Evolutionary conservation across 768 basidiomycete genomes (phyloP).

Genomic region (Hygrophoropsis aurantiaca): DNA sequence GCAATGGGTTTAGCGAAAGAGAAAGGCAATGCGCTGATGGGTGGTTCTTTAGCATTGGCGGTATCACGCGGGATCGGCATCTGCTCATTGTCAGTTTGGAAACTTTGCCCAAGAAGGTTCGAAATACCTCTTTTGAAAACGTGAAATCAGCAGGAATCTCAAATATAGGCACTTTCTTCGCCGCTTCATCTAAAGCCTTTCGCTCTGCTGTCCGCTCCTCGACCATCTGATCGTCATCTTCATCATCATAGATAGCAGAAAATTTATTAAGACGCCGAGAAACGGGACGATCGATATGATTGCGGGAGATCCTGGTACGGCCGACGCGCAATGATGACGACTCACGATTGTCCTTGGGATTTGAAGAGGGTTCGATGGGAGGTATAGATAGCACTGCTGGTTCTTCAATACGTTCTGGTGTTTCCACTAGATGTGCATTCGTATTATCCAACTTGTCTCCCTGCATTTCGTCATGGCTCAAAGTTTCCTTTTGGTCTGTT

Average conservation of each 20-base stretch:
- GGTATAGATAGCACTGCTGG: constrained; percentile 12
- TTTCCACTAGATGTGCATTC: constrained; percentile 14
- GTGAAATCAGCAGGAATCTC: constrained; percentile 63
- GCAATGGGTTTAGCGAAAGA: constrained; percentile 47
- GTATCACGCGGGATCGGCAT: constrained; percentile 38
- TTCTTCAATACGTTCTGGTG: constrained; percentile 4
- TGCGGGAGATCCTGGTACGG: constrained; percentile 53
- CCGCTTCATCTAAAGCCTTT: constrained; percentile 52
- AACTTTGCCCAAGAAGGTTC: constrained; percentile 7
- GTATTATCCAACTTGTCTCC: constrained; percentile 23
- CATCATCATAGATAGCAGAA: constrained; percentile 62
- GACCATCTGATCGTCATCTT: constrained; percentile 43
- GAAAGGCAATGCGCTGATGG: constrained; percentile 62
- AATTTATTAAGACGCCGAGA: constrained; percentile 53
- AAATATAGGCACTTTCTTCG: constrained; percentile 55
- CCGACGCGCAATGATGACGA: constrained; percentile 66
- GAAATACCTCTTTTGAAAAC: constrained; percentile 61
- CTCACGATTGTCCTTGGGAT: constrained; percentile 19
- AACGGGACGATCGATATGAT: constrained; percentile 59
- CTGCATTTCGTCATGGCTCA: constrained; percentile 33
- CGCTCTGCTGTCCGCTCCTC: constrained; percentile 43
- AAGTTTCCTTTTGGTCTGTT: constrained; percentile 31
- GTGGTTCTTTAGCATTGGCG: constrained; percentile 60
- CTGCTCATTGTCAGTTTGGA: constrained; percentile 18
- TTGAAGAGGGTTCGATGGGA: constrained; percentile 16